These are phyloP conservation scores for Hylodesmum podocarpum DNA, from an alignment of 306 rosid species.

Conservation along the genomic window DNA sequence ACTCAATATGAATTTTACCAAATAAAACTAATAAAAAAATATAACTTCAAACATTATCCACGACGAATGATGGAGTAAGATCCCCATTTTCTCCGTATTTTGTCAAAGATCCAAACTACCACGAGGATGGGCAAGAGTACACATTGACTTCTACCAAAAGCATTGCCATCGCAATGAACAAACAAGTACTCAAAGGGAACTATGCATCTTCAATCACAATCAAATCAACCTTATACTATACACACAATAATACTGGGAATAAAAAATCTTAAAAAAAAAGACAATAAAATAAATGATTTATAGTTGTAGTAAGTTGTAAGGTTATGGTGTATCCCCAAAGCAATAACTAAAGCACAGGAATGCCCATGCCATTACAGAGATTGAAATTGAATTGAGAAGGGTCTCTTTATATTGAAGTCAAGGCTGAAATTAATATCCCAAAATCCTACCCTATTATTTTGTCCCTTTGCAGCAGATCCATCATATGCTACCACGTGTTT, in stretches of 20 bases:
- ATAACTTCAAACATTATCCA: too few species aligned
- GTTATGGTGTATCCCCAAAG: too few species aligned
- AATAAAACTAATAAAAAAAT: too few species aligned
- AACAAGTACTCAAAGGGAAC: not conserved
- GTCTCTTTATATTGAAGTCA: not conserved
- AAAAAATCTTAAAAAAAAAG: too few species aligned
- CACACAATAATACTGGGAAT: too few species aligned
- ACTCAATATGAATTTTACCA: too few species aligned
- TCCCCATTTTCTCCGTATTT: not conserved
- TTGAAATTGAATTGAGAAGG: not conserved
- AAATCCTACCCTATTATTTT: conserved; percentile 23
- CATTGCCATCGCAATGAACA: not conserved
- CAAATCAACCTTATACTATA: not conserved
- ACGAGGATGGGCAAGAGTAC: not conserved
- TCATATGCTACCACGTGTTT: conserved; percentile 34
- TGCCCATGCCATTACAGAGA: not conserved
- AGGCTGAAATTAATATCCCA: not conserved
- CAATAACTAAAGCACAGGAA: not conserved
- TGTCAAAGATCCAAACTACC: not conserved
- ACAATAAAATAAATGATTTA: too few species aligned
- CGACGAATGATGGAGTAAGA: not conserved
- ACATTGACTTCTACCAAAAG: not conserved
- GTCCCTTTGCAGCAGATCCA: conserved; percentile 33
- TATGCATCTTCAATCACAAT: not conserved
- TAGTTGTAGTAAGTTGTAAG: too few species aligned